Base-by-base conservation (phyloP, 495 filamentous ascomycete species). In the Penicillium odoratum region DNA sequence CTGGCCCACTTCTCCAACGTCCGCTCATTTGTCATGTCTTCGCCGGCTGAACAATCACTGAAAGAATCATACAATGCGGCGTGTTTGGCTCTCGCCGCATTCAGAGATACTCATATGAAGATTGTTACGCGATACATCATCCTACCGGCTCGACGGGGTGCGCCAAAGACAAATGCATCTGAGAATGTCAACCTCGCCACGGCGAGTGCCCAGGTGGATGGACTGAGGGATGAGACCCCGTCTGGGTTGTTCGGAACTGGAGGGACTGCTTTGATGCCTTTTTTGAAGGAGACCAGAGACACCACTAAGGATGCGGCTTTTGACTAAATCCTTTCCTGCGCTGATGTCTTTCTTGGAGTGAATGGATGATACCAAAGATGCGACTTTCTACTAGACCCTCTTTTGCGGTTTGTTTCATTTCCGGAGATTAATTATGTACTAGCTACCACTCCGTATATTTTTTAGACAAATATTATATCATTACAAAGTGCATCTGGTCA, bases 111-210 rank as follows among this genome's bases (percentile, higher is more conserved):
- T 66, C 94, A 98, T 63, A 90, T 98, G 61, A 88, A 88, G 67
- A 93, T 98, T 61, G 94, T 98, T 7, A 88, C 91, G 10, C 87
- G 94, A 36, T 98, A 97, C 74, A 94, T 98, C 71, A 86, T 97
- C 58, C 70, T 94, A 60, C 71, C 62, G 47, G 73, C 71, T 38
- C 70, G 57, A 62, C 66, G 36, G 30, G 53, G 42, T 33, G 49
- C 53, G 11, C 65, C 72, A 0, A 28, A 11, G 5, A 42, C 67
- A 1, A 52, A 55, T 16, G 26, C 62, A 7, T 40, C 47, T 7
- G 51, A 56, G 5, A 62, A 42, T 28, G 43, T 72, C 7, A 76
- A 76, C 44, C 60, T 76, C 34, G 72, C 73, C 0, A 67, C 66
- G 5, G 69, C 67, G 1, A 71, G 64, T 21, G 52, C 59, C 13